Evolutionary conservation across 805 yeast genomes (phyloP).

Genomic region (Ogataea thermomethanolica): DNA sequence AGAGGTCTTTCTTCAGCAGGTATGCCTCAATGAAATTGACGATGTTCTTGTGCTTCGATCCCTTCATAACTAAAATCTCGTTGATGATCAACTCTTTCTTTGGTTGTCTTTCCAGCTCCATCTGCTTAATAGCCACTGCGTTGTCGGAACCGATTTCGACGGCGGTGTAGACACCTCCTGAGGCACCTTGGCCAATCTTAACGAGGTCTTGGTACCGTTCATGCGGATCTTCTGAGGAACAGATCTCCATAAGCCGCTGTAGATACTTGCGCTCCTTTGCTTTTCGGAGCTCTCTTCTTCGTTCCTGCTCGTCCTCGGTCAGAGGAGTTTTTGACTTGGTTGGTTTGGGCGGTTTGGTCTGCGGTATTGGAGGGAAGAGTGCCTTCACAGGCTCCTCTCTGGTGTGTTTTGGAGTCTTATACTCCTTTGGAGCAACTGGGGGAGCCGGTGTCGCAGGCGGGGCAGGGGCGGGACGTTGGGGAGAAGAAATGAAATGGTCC

Average conservation of each 20-base stretch:
- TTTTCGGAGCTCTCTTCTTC: constrained; percentile 76
- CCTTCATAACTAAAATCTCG: constrained; percentile 95
- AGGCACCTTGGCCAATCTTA: constrained; percentile 97
- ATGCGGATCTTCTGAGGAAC: constrained; percentile 83
- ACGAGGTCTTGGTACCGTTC: constrained; percentile 60
- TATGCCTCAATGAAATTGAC: constrained; percentile 92
- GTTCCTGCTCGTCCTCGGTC: constrained; percentile 56
- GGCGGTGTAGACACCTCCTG: constrained; percentile 95
- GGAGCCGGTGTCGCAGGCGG: constrained; percentile 3
- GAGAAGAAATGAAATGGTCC: not conserved
- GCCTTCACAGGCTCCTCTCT: not conserved
- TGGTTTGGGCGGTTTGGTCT: constrained; percentile 23
- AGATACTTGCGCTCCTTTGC: constrained; percentile 69
- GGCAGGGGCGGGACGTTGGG: constrained; percentile 4
- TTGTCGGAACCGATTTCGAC: constrained; percentile 51
- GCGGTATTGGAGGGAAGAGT: constrained; percentile 27
- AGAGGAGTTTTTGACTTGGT: constrained; percentile 30
- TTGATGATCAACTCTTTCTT: constrained; percentile 92
- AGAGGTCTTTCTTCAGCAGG: constrained; percentile 69
- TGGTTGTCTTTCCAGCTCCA: constrained; percentile 93
- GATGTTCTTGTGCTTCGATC: constrained; percentile 82
- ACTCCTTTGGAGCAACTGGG: not conserved
- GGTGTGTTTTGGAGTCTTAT: not conserved
- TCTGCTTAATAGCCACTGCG: constrained; percentile 92
- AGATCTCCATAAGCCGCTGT: constrained; percentile 67